Evolutionary conservation across 371 early-diverging fungal species (phyloP), one percentile per base, ranked within the genome.

Genomic region (Zancudomyces culisetae): DNA sequence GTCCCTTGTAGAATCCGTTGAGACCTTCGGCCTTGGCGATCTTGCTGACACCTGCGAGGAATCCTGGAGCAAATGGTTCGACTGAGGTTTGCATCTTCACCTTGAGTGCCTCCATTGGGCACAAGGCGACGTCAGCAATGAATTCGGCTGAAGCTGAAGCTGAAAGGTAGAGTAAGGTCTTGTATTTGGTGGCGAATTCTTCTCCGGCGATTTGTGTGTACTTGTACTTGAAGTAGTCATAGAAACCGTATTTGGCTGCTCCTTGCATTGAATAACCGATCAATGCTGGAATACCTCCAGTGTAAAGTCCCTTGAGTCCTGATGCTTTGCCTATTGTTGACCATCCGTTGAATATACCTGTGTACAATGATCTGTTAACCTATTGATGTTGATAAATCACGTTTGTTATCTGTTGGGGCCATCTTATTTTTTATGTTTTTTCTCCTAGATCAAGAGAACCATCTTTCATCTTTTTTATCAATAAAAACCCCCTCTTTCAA

Each of bases 261-360:
- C 90, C 90, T 70, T 90, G 90, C 43, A 81, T 60, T 53, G 80
- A 84, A 71, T 90, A 90, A n/a, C 90, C 90, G 39, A 82, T 61
- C 43, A 79, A 67, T 27, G 90, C 89, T 24, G 90, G 88, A 21
- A 73, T 76, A 26, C 77, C 72, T 40, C 90, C 90, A 27, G 80
- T 87, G 60, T 72, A 77, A 46, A 90, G 54, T 24, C 80, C 87
- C 53, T 72, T 64, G 41, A 76, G 45, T 35, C 90, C 90, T 69
- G 85, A 74, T 26, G 68, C 70, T 43, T 74, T 72, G 18, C 68
- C 55, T 52, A 87, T 80, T 53, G 68, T 72, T 42, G 68, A 65
- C 74, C 85, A 74, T 43, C 82, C 85, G 57, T 72, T 61, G 55
- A 81, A 67, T 53, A 81, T 69, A 47, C 79, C 75, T 28, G 64